Conservation (phyloP, 2,329 filamentous ascomycete species). For the Corynespora cassiicola region DNA sequence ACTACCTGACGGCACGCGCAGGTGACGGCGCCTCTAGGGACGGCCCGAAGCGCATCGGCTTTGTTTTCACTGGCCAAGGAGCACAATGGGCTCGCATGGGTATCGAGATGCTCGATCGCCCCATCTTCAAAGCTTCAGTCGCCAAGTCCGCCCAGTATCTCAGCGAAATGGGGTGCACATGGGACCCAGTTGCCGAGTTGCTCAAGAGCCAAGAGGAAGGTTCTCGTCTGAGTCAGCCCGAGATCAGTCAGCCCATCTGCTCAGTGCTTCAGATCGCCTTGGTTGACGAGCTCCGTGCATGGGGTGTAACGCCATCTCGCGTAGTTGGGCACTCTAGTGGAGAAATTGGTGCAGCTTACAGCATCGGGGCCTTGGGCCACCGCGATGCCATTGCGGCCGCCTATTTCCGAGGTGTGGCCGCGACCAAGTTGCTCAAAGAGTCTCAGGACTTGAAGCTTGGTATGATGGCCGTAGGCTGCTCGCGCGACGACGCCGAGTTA, state of each 20-base stretch:
- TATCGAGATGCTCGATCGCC: constrained; percentile 1
- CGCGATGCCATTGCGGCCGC: constrained; percentile 1
- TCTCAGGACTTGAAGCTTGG: constrained; percentile 10
- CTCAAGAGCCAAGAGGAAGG: background rate
- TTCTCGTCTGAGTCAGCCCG: constrained; percentile 11
- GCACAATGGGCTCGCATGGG: constrained; percentile 24
- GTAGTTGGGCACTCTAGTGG: constrained; percentile 35
- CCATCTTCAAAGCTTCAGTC: background rate
- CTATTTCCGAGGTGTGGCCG: constrained; percentile 7
- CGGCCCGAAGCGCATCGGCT: constrained; percentile 5
- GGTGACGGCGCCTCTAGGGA: background rate
- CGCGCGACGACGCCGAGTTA: constrained; percentile 19
- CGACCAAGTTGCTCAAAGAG: constrained; percentile 5
- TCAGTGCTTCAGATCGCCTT: constrained; percentile 30
- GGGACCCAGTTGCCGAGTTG: constrained; percentile 11
- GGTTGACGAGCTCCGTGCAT: constrained; percentile 19
- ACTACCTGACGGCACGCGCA: background rate
- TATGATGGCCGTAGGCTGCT: constrained; percentile 35
- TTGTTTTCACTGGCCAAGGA: constrained; percentile 29
- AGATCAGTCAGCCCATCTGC: constrained; percentile 25
- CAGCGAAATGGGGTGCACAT: constrained; percentile 3
- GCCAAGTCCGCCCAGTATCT: constrained; percentile 1
- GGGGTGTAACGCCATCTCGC: constrained; percentile 15
- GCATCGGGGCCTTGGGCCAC: background rate
- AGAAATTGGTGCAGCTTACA: constrained; percentile 25